Evolutionary conservation across 495 filamentous ascomycete genomes (phyloP).

Genomic region (Neurospora sublineolata): DNA sequence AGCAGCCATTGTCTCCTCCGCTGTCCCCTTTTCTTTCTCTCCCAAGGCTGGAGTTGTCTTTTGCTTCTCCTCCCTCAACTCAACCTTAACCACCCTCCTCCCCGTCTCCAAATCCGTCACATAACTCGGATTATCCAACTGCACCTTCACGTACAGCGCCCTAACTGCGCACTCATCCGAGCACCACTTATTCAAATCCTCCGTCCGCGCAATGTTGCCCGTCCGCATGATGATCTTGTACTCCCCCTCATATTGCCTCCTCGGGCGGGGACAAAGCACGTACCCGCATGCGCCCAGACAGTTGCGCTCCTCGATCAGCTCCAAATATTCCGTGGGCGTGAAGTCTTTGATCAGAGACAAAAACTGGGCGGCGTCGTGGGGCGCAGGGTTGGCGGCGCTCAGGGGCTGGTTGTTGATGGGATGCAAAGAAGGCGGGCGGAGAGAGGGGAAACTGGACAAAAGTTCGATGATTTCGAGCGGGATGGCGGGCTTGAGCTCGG

Average conservation of each 20-base stretch:
- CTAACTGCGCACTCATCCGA: constrained; percentile 63
- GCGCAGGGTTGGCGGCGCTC: constrained; percentile 47
- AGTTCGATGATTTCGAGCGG: constrained; percentile 48
- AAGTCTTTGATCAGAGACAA: constrained; percentile 54
- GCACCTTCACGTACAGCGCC: constrained; percentile 74
- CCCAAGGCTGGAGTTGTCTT: too few species aligned
- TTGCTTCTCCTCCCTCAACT: constrained; percentile 25
- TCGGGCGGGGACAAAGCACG: constrained; percentile 46
- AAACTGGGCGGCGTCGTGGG: constrained; percentile 45
- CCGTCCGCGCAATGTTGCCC: constrained; percentile 38
- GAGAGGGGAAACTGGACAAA: constrained; percentile 52
- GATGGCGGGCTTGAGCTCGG: constrained; percentile 50
- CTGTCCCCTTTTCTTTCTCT: too few species aligned
- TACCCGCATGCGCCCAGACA: constrained; percentile 73
- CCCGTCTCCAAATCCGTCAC: constrained; percentile 2
- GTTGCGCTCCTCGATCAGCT: constrained; percentile 76
- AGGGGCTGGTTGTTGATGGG: constrained; percentile 21
- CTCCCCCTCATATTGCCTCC: constrained; percentile 6
- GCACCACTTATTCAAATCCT: constrained; percentile 80
- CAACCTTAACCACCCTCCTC: constrained; percentile 27
- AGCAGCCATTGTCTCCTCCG: not conserved
- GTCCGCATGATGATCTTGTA: constrained; percentile 6
- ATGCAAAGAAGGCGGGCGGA: constrained; percentile 16
- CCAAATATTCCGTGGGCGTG: constrained; percentile 76
- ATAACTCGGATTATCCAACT: constrained; percentile 44